phyloP scores from a whole-genome alignment of 805 yeast genomes.

The Yarrowia sp. region DNA sequence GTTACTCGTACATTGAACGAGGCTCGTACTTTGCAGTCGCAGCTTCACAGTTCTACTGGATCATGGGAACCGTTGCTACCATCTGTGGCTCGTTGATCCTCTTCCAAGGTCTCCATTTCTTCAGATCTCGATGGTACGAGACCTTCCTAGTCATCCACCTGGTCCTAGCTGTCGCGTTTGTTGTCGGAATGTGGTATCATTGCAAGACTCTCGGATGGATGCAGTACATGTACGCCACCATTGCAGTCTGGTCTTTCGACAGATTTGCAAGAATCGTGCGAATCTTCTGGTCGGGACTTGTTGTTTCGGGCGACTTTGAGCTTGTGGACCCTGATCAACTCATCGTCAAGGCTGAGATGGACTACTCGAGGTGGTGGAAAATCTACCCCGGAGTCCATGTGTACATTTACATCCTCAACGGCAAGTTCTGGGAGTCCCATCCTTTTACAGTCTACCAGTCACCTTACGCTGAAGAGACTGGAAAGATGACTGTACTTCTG shows the following conservation, averaged over 20 bases:
- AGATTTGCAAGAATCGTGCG: constrained; percentile 63
- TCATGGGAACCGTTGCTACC: constrained; percentile 55
- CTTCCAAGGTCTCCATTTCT: constrained; percentile 57
- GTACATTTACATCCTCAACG: constrained; percentile 63
- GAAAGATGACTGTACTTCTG: constrained; percentile 26
- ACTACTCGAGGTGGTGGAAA: constrained; percentile 50
- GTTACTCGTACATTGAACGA: constrained; percentile 37
- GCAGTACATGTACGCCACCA: constrained; percentile 60
- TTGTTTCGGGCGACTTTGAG: constrained; percentile 39
- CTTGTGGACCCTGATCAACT: constrained; percentile 21
- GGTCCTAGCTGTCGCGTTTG: constrained; percentile 59
- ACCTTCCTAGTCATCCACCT: constrained; percentile 64
- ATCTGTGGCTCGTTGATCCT: constrained; percentile 54
- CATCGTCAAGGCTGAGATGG: constrained; percentile 26
- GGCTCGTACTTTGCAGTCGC: constrained; percentile 9
- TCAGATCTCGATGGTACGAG: constrained; percentile 67
- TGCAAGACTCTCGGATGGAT: constrained; percentile 54
- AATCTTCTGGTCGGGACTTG: constrained; percentile 63
- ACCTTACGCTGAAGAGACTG: constrained; percentile 26
- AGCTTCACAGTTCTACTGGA: constrained; percentile 24
- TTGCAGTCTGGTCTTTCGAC: constrained; percentile 76
- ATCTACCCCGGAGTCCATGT: constrained; percentile 65
- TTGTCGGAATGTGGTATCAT: constrained; percentile 66
- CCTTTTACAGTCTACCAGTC: constrained; percentile 62
- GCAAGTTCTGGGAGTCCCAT: constrained; percentile 73